Percentiles rank a stretch among this genome's conserved stretches.
phyloP scores from a whole-genome alignment of 2,329 filamentous ascomycete species.

The Periconia digitata region DNA sequence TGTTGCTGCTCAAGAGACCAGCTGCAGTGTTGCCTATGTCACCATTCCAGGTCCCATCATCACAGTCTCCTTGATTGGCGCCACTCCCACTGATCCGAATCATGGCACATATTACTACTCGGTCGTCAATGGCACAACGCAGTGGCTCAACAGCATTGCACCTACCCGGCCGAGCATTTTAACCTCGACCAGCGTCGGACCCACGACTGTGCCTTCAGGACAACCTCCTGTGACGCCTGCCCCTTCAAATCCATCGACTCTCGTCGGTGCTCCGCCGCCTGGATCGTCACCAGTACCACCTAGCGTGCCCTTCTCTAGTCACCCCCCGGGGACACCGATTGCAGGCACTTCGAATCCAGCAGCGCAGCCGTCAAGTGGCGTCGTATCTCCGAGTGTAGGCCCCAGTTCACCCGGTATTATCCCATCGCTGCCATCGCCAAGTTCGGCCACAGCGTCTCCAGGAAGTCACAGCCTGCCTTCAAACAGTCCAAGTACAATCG shows the following conservation, averaged over 20 bases:
- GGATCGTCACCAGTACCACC: background rate
- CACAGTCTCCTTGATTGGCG: slow-evolving; percentile 33
- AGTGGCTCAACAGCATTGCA: slow-evolving; percentile 32
- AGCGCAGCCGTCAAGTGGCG: background rate
- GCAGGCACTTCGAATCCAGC: slow-evolving; percentile 1
- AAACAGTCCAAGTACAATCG: background rate
- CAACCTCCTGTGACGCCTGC: no score
- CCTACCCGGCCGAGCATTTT: slow-evolving; percentile 23
- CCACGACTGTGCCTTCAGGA: background rate
- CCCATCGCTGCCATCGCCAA: background rate
- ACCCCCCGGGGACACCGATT: background rate
- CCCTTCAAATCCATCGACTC: background rate
- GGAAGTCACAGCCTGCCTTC: background rate
- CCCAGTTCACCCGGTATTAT: background rate
- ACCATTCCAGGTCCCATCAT: slow-evolving; percentile 36
- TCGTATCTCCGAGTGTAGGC: background rate
- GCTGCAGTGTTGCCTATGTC: slow-evolving; percentile 37
- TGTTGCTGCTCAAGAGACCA: slow-evolving; percentile 27
- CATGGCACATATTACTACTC: slow-evolving; percentile 38
- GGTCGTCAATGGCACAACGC: slow-evolving; percentile 34
- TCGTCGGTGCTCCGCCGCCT: background rate
- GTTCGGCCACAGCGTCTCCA: background rate
- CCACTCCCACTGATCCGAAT: slow-evolving; percentile 23
- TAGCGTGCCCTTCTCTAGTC: background rate
- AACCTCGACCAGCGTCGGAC: slow-evolving; percentile 4